Conservation (phyloP, 2,329 filamentous ascomycete species). For the Trichophyton benhamiae region DNA sequence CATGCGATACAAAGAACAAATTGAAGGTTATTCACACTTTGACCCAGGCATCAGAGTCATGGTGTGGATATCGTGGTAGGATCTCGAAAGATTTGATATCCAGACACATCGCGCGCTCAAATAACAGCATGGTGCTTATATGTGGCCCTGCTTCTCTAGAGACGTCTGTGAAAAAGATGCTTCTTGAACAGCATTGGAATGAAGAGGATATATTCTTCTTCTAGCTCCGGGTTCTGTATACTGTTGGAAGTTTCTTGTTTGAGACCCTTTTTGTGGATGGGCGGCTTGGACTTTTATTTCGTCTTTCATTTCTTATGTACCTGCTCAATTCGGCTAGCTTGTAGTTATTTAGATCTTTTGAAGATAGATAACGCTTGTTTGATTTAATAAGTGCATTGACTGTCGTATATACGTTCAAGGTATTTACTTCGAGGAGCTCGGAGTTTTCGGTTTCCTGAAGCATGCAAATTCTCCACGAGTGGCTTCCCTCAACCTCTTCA, state of each 20-base stretch:
- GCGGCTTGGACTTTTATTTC: background rate
- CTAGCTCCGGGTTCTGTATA: background rate
- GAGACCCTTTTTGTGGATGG: background rate
- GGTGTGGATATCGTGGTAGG: slow-evolving; percentile 57
- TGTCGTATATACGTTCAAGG: background rate
- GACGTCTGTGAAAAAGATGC: background rate
- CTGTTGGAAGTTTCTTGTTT: background rate
- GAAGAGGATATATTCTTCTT: slow-evolving; percentile 4
- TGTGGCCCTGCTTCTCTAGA: slow-evolving; percentile 4
- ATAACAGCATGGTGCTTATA: slow-evolving; percentile 4
- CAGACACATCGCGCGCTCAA: background rate
- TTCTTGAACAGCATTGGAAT: slow-evolving; percentile 2
- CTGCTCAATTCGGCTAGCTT: background rate
- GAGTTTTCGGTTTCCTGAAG: slow-evolving; percentile 52
- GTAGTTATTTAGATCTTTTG: no score
- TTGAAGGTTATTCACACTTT: slow-evolving; percentile 59
- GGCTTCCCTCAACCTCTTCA: slow-evolving; percentile 72
- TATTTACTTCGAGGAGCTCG: background rate
- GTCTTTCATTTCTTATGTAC: background rate
- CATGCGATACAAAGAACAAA: slow-evolving; percentile 38
- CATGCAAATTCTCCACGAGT: slow-evolving; percentile 81
- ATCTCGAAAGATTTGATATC: slow-evolving; percentile 38
- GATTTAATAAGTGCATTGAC: background rate
- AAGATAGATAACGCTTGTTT: no score
- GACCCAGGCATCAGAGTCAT: slow-evolving; percentile 49